Evolutionary conservation across 2,329 filamentous ascomycete species (phyloP).

Genomic region (Paecilomyces fulvus): DNA sequence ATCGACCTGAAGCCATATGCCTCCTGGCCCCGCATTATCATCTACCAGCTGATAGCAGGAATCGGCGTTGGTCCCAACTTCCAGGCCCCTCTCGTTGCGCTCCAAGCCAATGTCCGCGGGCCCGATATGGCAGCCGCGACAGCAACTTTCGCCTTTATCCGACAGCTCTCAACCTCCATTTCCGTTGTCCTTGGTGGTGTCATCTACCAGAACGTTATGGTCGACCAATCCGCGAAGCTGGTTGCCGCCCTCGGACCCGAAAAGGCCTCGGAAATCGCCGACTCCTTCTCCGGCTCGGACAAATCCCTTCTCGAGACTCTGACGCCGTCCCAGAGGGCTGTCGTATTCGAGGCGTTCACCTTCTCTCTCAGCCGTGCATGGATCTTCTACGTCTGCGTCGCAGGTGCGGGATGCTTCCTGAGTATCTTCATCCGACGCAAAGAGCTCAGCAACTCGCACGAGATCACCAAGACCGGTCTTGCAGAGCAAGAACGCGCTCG

Average conservation of each 20-base stretch:
- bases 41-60: conserved; percentile 53
- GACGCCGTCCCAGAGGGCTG: conserved; percentile 20
- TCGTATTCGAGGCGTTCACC: conserved; percentile 36
- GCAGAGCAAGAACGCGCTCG: conserved; percentile 36
- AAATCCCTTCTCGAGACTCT: conserved; percentile 26
- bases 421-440: conserved; percentile 32
- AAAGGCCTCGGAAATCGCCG: conserved; percentile 15
- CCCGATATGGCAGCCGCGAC: conserved; percentile 56
- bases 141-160: conserved; percentile 52
- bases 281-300: conserved; percentile 29
- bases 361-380: conserved; percentile 41
- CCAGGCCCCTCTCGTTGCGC: conserved; percentile 53
- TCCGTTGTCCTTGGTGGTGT: conserved; percentile 52
- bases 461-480: conserved; percentile 38
- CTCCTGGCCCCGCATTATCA: conserved; percentile 42
- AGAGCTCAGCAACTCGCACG: conserved; percentile 33
- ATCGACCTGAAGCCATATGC: conserved; percentile 49
- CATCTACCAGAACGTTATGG: conserved; percentile 34
- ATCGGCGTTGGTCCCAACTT: conserved; percentile 56
- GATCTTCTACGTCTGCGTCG: conserved; percentile 40
- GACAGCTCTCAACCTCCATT: conserved; percentile 50
- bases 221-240: conserved; percentile 21
- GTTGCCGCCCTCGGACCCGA: conserved; percentile 20
- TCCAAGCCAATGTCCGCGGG: conserved; percentile 54
- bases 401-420: conserved; percentile 27